Conservation (phyloP, 345 rosid genomes). For the Sisymbrium altissimum region DNA sequence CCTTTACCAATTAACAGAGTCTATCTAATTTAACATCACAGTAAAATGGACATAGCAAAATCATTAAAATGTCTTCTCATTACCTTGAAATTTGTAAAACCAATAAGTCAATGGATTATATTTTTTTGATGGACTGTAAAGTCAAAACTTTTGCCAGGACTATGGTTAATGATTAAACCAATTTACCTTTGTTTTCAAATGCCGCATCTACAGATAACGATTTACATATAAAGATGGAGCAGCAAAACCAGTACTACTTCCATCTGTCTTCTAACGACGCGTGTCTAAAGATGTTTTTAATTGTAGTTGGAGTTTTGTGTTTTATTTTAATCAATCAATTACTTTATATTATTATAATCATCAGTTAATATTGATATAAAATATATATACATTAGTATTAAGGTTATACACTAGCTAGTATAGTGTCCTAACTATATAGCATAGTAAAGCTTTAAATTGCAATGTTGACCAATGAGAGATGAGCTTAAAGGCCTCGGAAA, state of each 20-base stretch:
- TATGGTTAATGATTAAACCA: not conserved
- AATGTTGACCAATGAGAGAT: constrained; percentile 8
- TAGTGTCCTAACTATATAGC: not conserved
- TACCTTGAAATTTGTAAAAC: not conserved
- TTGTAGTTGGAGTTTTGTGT: not conserved
- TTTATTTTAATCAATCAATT: not conserved
- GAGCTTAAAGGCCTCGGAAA: not conserved
- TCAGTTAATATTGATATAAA: not conserved
- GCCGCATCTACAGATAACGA: not conserved
- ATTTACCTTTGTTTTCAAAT: not conserved
- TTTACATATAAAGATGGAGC: not conserved
- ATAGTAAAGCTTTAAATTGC: not conserved
- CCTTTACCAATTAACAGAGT: not conserved
- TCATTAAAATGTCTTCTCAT: not conserved
- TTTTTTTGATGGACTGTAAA: not conserved
- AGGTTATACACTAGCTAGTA: not conserved
- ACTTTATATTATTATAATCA: not conserved
- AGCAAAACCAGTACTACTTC: not conserved
- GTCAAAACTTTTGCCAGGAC: not conserved
- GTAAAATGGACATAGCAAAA: not conserved
- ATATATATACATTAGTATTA: not conserved
- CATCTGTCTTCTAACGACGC: not conserved
- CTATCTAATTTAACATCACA: not conserved
- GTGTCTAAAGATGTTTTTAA: not conserved
- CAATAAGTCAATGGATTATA: not conserved